Conservation (phyloP, 139 green algal genomes). For the Micractinium sp. region DNA sequence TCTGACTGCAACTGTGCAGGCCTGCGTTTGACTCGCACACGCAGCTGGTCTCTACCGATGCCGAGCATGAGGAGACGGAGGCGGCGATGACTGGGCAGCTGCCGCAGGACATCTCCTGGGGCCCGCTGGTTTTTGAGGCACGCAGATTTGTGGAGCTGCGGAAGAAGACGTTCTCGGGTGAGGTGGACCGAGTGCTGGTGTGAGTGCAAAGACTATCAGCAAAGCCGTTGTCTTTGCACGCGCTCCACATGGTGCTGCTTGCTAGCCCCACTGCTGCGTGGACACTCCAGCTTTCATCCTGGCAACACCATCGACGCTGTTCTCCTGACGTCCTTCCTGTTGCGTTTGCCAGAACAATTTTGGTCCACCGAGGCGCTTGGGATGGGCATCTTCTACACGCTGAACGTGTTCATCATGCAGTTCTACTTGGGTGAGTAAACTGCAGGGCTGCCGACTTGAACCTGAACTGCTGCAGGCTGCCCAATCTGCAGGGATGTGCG, state of each 20-base stretch:
- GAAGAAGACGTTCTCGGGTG: slow-evolving; percentile 59
- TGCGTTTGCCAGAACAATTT: slow-evolving; percentile 52
- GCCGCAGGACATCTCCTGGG: slow-evolving; percentile 38
- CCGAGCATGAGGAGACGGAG: slow-evolving; percentile 8
- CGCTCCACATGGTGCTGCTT: no score
- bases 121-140: slow-evolving; percentile 59
- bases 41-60: background rate
- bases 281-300: background rate
- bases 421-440: slow-evolving; percentile 52
- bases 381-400: slow-evolving; percentile 72
- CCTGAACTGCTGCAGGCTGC: background rate
- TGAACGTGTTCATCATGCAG: slow-evolving; percentile 70
- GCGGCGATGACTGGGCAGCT: background rate
- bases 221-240: no score
- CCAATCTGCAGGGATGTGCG: background rate
- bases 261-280: background rate
- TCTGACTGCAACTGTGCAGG: background rate
- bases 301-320: background rate
- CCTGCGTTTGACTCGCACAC: background rate
- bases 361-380: slow-evolving; percentile 59
- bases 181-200: background rate
- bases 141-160: slow-evolving; percentile 71
- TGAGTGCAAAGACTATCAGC: no score
- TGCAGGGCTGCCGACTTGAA: background rate
- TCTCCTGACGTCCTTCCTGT: background rate